Evolutionary conservation across 2,329 filamentous ascomycete genomes (phyloP).

Genomic region (Periconia sp.): DNA sequence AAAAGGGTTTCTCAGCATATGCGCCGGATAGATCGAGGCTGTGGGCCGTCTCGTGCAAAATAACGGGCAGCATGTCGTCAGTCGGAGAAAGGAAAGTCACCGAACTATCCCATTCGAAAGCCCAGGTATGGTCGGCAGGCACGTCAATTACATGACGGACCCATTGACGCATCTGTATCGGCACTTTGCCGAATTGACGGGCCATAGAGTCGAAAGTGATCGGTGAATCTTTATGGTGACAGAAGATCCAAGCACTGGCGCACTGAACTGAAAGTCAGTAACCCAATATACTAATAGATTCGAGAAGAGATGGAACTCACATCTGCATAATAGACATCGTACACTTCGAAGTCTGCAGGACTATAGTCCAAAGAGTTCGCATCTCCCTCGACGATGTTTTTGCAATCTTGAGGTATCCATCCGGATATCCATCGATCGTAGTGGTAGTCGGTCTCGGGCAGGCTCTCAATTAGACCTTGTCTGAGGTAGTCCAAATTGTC

Average conservation of each 20-base stretch:
- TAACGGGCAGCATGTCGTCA: conserved; percentile 13
- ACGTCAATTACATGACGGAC: conserved; percentile 11
- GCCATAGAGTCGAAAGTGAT: conserved; percentile 11
- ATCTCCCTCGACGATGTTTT: conserved; percentile 1
- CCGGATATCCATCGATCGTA: conserved; percentile 2
- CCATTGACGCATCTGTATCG: conserved; percentile 13
- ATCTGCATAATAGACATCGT: conserved; percentile 5
- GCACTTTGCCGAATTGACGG: conserved; percentile 8
- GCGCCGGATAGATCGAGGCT: conserved; percentile 19
- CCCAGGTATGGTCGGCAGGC: conserved; percentile 2
- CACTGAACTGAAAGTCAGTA: conserved; percentile 4
- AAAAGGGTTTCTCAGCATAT: conserved; percentile 12
- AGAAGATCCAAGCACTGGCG: conserved; percentile 10
- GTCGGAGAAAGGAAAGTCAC: conserved; percentile 6
- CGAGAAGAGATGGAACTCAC: not conserved
- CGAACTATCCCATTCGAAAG: conserved; percentile 7
- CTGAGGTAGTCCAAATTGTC: conserved; percentile 7
- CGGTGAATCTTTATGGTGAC: conserved; percentile 10
- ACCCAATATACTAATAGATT: not conserved
- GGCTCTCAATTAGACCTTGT: conserved; percentile 5
- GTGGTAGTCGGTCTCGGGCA: conserved; percentile 6
- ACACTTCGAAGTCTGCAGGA: conserved; percentile 7
- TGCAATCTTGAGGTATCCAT: conserved; percentile 8
- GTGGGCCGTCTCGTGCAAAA: conserved; percentile 25
- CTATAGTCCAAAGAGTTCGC: not conserved